These are phyloP conservation scores for Haplographium delicatum DNA, from an alignment of 495 filamentous ascomycete species.

Conservation along the genomic window DNA sequence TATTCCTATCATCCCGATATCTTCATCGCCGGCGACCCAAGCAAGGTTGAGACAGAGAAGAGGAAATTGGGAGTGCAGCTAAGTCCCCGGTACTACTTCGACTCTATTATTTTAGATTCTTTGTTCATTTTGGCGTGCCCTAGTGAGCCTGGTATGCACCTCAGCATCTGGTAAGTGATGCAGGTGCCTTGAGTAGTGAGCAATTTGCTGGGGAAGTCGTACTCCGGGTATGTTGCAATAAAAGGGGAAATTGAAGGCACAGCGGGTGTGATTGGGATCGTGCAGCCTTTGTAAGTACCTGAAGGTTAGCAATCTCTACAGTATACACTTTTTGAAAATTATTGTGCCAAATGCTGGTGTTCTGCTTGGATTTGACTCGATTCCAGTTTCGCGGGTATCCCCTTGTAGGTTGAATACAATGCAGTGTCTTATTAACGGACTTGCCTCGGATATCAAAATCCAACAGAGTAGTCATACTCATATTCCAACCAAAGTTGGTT, in stretches of 20 bases:
- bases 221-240: not conserved
- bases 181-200: slow-evolving; percentile 9
- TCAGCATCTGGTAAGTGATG: slow-evolving; percentile 16
- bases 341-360: not conserved
- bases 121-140: slow-evolving; percentile 16
- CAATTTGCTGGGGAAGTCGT: not conserved
- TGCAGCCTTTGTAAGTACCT: slow-evolving; percentile 22
- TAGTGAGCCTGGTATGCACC: not conserved
- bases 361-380: not conserved
- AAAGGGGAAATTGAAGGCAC: not conserved
- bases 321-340: slow-evolving; percentile 6
- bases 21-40: not conserved
- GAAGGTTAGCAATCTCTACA: slow-evolving; percentile 22
- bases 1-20: not conserved
- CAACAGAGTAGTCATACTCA: not conserved
- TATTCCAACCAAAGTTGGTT: slow-evolving; percentile 10
- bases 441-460: not conserved
- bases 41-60: slow-evolving; percentile 3
- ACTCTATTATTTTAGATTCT: slow-evolving; percentile 13
- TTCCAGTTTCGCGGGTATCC: slow-evolving; percentile 3
- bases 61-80: slow-evolving; percentile 15
- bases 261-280: not conserved
- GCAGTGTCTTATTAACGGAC: not conserved
- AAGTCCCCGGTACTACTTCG: slow-evolving; percentile 17
- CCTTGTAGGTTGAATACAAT: not conserved